Evolutionary conservation across 768 basidiomycete genomes (phyloP).

Genomic region (Collybiopsis luxurians): DNA sequence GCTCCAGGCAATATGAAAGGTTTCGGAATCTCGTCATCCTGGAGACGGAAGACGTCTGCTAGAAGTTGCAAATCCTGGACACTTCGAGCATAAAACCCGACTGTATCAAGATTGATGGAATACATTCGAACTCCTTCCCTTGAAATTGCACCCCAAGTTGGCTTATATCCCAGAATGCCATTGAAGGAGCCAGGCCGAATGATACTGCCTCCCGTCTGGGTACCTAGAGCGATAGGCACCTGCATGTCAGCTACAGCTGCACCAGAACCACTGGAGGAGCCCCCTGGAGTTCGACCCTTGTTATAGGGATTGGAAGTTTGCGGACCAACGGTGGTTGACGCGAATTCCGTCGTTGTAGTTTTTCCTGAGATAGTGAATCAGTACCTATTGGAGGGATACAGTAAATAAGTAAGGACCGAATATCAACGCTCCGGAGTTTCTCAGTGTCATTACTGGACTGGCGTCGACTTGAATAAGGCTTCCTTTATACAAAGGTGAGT

Average conservation of each 20-base stretch:
- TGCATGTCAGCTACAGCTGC: conserved; percentile 17
- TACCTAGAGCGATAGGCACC: conserved; percentile 15
- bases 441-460: conserved; percentile 11
- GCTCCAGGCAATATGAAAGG: conserved; percentile 10
- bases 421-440: conserved; percentile 15
- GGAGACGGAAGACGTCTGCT: conserved; percentile 11
- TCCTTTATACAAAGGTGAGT: conserved; percentile 12
- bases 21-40: conserved; percentile 9
- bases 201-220: conserved; percentile 17
- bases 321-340: conserved; percentile 11
- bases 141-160: conserved; percentile 17
- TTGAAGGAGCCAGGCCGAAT: conserved; percentile 18
- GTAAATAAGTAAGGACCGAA: conserved; percentile 10
- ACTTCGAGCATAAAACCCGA: conserved; percentile 15
- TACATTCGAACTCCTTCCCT: conserved; percentile 14
- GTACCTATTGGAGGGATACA: background rate
- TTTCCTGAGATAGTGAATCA: conserved; percentile 7
- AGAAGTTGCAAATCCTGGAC: conserved; percentile 15
- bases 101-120: conserved; percentile 15
- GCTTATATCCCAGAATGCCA: conserved; percentile 14
- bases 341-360: conserved; percentile 16
- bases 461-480: conserved; percentile 12
- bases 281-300: conserved; percentile 13
- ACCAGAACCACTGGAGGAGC: conserved; percentile 17
- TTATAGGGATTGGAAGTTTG: conserved; percentile 15